Evolutionary conservation across 2,329 filamentous ascomycete species (phyloP), one percentile per base, ranked within the genome.

Genomic region (Diaporthe destruens): DNA sequence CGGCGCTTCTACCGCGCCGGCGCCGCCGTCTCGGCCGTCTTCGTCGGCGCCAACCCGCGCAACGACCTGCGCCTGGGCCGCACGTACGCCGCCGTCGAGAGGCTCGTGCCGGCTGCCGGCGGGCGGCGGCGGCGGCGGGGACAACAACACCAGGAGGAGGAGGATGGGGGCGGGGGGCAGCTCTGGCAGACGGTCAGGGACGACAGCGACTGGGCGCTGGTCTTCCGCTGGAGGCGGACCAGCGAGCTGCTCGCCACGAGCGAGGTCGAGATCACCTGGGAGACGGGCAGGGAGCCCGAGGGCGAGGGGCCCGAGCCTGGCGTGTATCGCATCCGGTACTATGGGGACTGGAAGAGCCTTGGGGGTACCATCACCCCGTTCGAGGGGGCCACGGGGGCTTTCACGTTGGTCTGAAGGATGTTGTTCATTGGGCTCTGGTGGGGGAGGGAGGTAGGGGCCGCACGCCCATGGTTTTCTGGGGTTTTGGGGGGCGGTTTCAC

Each of bases 1-100:
- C 79, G 82, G 0, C 79, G 86, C 14, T 82, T 84, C 0, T 94
- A 93, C 79, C 75, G 81, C 0, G 82, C 87, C 11, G 94, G 94
- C 4, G 86, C 89, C 42, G 84, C 85, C 5, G 89, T 95, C 63
- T 87, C 84, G 20, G 92, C 88, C 0, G 90, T 87, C 0, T 98
- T 98, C 80, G 89, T 96, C 2, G 96, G 92, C 20, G 95, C 95
- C 0, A 98, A 98, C 78, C 96, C 96, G 20, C 89, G 96, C 39
- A 98, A 98, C 80, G 93, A 98, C 75, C 88, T 98, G 39, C 89
- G 91, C 2, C 89, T 94, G 2, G 95, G 94, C 77, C 87, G 86
- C 3, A 97, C 94, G 0, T 98, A 91, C 81, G 92, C 92, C 0
- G 89, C 93, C 0, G 88, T 98, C 0, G 95, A 98, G 84, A 85